A percentile compares a stretch with the other conserved stretches of the same genome.
Conservation (phyloP, 2,329 filamentous ascomycete species). For the Aspergillus fructus region DNA sequence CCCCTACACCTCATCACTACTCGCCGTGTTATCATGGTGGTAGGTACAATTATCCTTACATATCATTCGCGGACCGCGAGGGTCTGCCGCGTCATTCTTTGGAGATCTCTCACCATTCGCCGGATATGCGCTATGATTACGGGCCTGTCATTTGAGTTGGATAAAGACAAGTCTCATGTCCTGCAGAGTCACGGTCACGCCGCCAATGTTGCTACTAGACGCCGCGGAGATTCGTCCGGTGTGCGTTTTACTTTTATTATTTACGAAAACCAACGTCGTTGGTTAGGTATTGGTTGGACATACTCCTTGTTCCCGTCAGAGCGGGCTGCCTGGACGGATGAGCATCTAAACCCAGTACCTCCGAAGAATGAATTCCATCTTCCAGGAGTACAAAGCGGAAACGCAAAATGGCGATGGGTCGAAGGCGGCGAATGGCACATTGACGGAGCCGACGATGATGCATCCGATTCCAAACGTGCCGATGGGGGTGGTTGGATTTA, state of each 20-base stretch:
- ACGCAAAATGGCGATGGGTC: slow-evolving; percentile 76
- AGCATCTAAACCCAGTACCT: slow-evolving; percentile 80
- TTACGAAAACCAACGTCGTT: slow-evolving; percentile 93
- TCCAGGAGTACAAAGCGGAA: slow-evolving; percentile 64
- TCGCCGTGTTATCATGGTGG: slow-evolving; percentile 74
- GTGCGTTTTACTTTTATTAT: slow-evolving; percentile 96
- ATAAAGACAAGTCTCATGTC: slow-evolving; percentile 27
- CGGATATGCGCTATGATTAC: slow-evolving; percentile 70
- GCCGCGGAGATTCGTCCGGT: slow-evolving; percentile 60
- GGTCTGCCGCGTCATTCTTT: slow-evolving; percentile 82
- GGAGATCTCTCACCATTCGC: slow-evolving; percentile 78
- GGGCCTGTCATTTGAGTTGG: slow-evolving; percentile 66
- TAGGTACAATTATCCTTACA: slow-evolving; percentile 83
- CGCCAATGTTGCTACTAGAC: slow-evolving; percentile 48
- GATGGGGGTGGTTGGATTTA: slow-evolving; percentile 88
- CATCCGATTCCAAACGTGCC: slow-evolving; percentile 37
- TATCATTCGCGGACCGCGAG: slow-evolving; percentile 89
- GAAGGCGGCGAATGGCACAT: slow-evolving; percentile 82
- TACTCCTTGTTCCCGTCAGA: slow-evolving; percentile 88
- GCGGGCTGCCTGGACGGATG: slow-evolving; percentile 88
- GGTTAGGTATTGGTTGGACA: slow-evolving; percentile 95
- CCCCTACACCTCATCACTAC: slow-evolving; percentile 84
- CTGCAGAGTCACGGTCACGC: slow-evolving; percentile 46
- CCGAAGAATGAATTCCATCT: slow-evolving; percentile 70
- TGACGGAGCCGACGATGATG: slow-evolving; percentile 59